phyloP scores from a whole-genome alignment of 1,284 basidiomycete genomes.

The Puccinia polysora region DNA sequence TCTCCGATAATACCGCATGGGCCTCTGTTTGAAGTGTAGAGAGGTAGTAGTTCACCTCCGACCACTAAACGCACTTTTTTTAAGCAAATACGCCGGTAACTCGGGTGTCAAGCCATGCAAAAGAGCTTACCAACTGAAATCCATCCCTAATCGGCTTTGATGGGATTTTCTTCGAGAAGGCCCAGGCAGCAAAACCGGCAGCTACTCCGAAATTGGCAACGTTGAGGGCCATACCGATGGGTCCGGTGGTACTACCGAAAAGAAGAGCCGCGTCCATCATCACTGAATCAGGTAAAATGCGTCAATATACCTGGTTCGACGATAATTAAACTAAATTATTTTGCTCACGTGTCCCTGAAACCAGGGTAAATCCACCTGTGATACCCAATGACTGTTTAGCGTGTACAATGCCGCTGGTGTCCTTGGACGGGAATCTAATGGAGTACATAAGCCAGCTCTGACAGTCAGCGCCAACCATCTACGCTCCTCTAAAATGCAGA shows the following conservation, averaged over 20 bases:
- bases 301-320: neutral
- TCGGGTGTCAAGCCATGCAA: neutral
- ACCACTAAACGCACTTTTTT: neutral
- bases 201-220: neutral
- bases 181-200: neutral
- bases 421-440: slow-evolving; percentile 8
- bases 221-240: slow-evolving; percentile 10
- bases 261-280: neutral
- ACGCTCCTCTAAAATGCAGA: neutral
- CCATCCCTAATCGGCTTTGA: slow-evolving; percentile 1
- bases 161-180: neutral
- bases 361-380: slow-evolving; percentile 1
- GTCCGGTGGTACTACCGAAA: neutral
- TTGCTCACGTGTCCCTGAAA: slow-evolving; percentile 21
- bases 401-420: neutral
- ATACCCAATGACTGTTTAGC: slow-evolving; percentile 4
- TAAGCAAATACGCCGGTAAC: neutral
- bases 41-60: neutral
- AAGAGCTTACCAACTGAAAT: slow-evolving; percentile 7
- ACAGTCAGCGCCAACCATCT: neutral
- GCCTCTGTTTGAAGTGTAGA: neutral
- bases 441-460: neutral
- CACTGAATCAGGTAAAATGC: neutral
- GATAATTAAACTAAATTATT: neutral
- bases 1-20: neutral